phyloP scores from a whole-genome alignment of 306 rosid species.

The Quercus gilva region DNA sequence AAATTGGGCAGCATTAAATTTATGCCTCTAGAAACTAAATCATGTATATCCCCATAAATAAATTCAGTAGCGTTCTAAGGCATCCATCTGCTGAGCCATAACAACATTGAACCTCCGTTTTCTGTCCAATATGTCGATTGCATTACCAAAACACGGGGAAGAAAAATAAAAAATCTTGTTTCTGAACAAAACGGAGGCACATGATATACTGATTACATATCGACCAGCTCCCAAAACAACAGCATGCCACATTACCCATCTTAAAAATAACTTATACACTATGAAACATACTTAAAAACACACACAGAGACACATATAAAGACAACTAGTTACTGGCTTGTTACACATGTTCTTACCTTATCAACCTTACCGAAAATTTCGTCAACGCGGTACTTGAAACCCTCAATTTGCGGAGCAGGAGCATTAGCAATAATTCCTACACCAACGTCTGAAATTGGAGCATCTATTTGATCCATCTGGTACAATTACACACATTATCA shows the following conservation, averaged over 20 bases:
- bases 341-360: slow-evolving; percentile 38
- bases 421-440: slow-evolving; percentile 14
- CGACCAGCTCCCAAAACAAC: background rate
- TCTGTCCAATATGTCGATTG: too few relatives aligned
- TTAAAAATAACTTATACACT: background rate
- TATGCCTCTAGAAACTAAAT: too few relatives aligned
- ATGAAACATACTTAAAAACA: background rate
- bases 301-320: background rate
- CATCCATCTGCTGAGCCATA: too few relatives aligned
- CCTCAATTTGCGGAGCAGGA: slow-evolving; percentile 36
- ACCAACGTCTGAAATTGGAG: slow-evolving; percentile 25
- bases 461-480: slow-evolving; percentile 43
- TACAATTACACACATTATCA: slow-evolving; percentile 1
- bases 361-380: slow-evolving; percentile 53
- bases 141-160: too few relatives aligned
- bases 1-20: too few relatives aligned
- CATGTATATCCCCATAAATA: too few relatives aligned
- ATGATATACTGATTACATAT: background rate
- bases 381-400: slow-evolving; percentile 47
- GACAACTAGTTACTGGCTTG: background rate
- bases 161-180: background rate
- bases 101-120: too few relatives aligned
- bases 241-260: background rate
- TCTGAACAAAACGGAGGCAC: background rate
- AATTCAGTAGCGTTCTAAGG: too few relatives aligned